These are phyloP conservation scores for Papilionanthe hybrid DNA, from an alignment of 116 monocot species.

Conservation along the genomic window DNA sequence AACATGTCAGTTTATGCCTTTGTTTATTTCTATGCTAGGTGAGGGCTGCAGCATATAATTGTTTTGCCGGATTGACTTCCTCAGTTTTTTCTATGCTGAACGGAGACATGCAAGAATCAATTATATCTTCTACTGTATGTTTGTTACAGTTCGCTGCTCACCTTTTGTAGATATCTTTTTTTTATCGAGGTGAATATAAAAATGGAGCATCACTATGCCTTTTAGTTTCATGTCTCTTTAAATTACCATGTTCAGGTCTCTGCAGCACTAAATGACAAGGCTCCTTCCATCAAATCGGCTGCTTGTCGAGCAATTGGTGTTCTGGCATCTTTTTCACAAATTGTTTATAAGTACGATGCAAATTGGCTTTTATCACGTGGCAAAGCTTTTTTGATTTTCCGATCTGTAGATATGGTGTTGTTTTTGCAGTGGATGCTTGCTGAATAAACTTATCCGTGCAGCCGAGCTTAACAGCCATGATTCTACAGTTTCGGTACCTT, in stretches of 20 bases:
- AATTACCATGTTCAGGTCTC: conserved; percentile 34
- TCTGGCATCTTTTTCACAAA: conserved; percentile 58
- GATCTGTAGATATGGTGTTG: neutral
- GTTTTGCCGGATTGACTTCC: conserved; percentile 96
- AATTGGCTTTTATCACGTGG: neutral
- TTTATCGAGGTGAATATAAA: neutral
- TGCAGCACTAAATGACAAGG: conserved; percentile 55
- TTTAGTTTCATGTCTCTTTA: conserved; percentile 3
- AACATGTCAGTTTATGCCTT: neutral
- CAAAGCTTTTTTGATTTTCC: neutral
- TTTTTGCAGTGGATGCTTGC: conserved; percentile 49
- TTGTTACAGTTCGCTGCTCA: neutral
- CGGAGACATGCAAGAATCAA: conserved; percentile 50
- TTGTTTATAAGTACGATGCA: conserved; percentile 43
- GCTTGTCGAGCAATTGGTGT: conserved; percentile 97
- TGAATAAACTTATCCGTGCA: conserved; percentile 66
- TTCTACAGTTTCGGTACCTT: conserved; percentile 57
- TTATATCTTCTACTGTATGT: conserved; percentile 70
- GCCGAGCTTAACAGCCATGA: conserved; percentile 59
- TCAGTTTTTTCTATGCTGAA: conserved; percentile 64
- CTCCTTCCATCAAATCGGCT: conserved; percentile 76
- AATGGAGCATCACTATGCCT: neutral
- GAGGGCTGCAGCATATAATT: conserved; percentile 74
- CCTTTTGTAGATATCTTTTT: neutral
- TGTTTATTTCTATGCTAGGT: conserved; percentile 43